A percentile compares a stretch with the other conserved stretches of the same genome.
phyloP scores from a whole-genome alignment of 768 basidiomycete species.

The Leccinum longicurvipes region DNA sequence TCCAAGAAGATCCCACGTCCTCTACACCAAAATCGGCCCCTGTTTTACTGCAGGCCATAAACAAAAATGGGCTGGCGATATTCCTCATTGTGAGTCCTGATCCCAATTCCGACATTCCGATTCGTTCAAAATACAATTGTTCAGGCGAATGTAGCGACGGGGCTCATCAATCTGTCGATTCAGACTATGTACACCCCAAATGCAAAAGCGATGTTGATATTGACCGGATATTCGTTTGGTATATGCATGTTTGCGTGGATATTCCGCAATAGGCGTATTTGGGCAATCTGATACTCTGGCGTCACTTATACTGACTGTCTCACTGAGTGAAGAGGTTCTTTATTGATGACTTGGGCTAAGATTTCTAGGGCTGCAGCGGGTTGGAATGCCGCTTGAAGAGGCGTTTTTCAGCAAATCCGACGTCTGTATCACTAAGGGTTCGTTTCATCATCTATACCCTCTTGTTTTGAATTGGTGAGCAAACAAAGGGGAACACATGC shows the following conservation, averaged over 20 bases:
- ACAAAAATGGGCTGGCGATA: slow-evolving; percentile 71
- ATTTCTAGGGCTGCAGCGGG: slow-evolving; percentile 56
- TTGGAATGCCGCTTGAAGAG: slow-evolving; percentile 54
- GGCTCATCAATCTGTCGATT: slow-evolving; percentile 75
- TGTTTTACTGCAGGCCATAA: slow-evolving; percentile 72
- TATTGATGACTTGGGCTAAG: slow-evolving; percentile 52
- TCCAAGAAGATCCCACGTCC: slow-evolving; percentile 23
- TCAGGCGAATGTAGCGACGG: slow-evolving; percentile 87
- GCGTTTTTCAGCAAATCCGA: background rate
- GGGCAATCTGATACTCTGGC: slow-evolving; percentile 19
- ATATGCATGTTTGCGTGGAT: slow-evolving; percentile 67
- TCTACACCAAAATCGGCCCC: slow-evolving; percentile 34
- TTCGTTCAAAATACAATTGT: background rate
- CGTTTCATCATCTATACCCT: too few relatives aligned
- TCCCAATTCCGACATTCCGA: background rate
- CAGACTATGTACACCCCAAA: slow-evolving; percentile 76
- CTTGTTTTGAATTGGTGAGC: too few relatives aligned
- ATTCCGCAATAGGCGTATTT: slow-evolving; percentile 35
- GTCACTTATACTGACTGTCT: background rate
- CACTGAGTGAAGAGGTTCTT: slow-evolving; percentile 53
- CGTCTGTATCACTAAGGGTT: background rate
- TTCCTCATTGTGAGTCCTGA: slow-evolving; percentile 71
- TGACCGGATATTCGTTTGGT: slow-evolving; percentile 56
- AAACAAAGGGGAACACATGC: too few relatives aligned
- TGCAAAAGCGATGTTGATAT: slow-evolving; percentile 53